Evolutionary conservation across 2,329 filamentous ascomycete species (phyloP), one percentile per base, ranked within the genome.

Genomic region (Tympanopsis confertula): DNA sequence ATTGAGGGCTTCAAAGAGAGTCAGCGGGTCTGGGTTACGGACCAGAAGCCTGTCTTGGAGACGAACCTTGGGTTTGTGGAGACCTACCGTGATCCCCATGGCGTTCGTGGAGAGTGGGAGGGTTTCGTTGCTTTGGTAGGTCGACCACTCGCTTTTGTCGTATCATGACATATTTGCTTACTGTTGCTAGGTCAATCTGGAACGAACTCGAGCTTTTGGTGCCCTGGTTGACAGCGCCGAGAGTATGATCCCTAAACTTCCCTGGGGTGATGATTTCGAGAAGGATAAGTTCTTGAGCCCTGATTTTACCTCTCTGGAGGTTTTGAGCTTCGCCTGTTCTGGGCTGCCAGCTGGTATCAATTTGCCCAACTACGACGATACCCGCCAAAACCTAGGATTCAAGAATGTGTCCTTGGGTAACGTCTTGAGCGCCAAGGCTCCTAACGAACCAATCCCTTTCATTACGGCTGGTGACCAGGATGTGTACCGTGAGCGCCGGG

Each of bases 351-450:
- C 75, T 18, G 78, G 78, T 19, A 80, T 80, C 51, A 80, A 81
- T 48, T 78, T 80, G 53, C 74, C 72, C 39, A 82, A 82, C 57
- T 84, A 83, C 49, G 82, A 86, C 47, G 76, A 81, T 44, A 86
- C 91, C 42, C 72, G 86, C 43, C 85, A 93, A 53, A 80, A 74
- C 4, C 78, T 86, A 42, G 86, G 86, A 3, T 94, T 93, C 74
- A 94, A 94, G 64, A 93, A 93, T 48, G 86, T 93, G 12, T 94
- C 86, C 10, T 71, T 98, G 2, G 91, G 89, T 38, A 98, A 98
- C 48, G 86, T 96, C 2, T 66, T 96, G 22, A 84, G 79, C 45
- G 91, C 91, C 13, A 94, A 94, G 63, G 83, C 87, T 0, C 86
- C 88, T 1, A 82, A 94, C 50, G 89, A 96, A 65, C 83, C 84